Evolutionary conservation across 2,329 filamentous ascomycete species (phyloP), one percentile per base, ranked within the genome.

Genomic region (Nemania sp.): DNA sequence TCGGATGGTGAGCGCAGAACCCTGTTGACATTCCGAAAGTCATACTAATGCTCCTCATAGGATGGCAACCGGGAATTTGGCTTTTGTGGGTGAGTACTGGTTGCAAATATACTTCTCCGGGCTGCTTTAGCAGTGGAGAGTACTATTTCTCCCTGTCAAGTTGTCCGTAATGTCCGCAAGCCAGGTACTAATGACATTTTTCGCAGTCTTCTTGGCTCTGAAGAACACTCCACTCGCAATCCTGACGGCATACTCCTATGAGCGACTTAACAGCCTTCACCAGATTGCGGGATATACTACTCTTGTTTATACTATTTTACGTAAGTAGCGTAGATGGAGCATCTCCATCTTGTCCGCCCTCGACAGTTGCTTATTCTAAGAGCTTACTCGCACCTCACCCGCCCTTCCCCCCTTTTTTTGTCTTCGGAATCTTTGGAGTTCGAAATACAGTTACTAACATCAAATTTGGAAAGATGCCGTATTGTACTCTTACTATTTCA

Each of bases 201-300:
- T 81, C 5, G 74, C 79, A 18, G 77, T 81, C 2, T 80, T 82
- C 25, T 71, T 84, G 11, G 77, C 76, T 1, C 67, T 82, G 62
- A 81, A 80, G 57, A 82, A 83, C 57, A 82, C 80, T 0, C 80
- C 80, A 0, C 66, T 83, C 5, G 76, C 75, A 3, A 70, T 76
- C 43, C 60, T 81, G 12, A 76, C 76, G 1, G 72, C 74, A 5
- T 77, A 76, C 49, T 78, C 80, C 2, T 79, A 83, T 59, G 79
- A 80, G 50, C 72, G 77, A 25, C 73, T 83, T 9, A 82, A 82
- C 46, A 68, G 75, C 2, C 72, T 83, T 5, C 82, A 84, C 62
- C 76, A 78, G 42, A 67, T 78, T 3, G 75, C 75, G 2, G 80
- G 80, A 2, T 82, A 81, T 43, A 73, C 75, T 0, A 76, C 77